phyloP scores from a whole-genome alignment of 1,139 yeast genomes.

The Sugiyamaella japonica region DNA sequence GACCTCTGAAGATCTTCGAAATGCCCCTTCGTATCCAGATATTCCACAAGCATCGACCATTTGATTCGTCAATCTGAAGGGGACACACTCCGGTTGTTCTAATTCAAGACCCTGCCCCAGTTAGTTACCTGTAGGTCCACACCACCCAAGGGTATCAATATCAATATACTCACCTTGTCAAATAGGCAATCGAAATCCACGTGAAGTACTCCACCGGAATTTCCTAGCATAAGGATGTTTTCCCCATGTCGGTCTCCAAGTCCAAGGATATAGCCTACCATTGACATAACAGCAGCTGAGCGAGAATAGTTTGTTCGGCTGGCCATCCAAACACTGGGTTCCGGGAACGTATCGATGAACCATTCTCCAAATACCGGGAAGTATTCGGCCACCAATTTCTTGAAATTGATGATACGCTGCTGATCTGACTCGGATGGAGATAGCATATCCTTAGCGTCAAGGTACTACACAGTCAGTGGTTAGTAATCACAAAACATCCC shows the following conservation, averaged over 20 bases:
- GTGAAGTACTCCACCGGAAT: constrained; percentile 78
- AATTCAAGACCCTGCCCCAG: constrained; percentile 46
- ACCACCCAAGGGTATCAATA: constrained; percentile 16
- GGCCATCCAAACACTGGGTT: constrained; percentile 83
- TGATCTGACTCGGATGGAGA: constrained; percentile 17
- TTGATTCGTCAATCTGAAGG: constrained; percentile 86
- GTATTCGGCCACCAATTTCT: constrained; percentile 40
- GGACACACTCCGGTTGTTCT: constrained; percentile 87
- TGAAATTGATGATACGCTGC: constrained; percentile 20
- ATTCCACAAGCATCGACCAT: constrained; percentile 92
- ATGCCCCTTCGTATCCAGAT: constrained; percentile 86
- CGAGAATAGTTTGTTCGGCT: constrained; percentile 74
- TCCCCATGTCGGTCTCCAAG: constrained; percentile 97
- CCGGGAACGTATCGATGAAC: constrained; percentile 87
- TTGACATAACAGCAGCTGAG: constrained; percentile 94
- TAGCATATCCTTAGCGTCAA: constrained; percentile 21
- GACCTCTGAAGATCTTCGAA: constrained; percentile 82
- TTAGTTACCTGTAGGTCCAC: not conserved
- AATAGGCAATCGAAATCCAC: constrained; percentile 97
- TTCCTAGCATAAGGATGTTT: constrained; percentile 73
- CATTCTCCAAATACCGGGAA: constrained; percentile 83
- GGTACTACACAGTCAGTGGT: constrained; percentile 1
- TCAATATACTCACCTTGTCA: constrained; percentile 50
- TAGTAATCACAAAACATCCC: constrained; percentile 9
- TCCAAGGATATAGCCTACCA: constrained; percentile 82